A percentile compares a stretch with the other conserved stretches of the same genome.
phyloP scores from a whole-genome alignment of 179 eudicot species.

The Camellia oleifera region DNA sequence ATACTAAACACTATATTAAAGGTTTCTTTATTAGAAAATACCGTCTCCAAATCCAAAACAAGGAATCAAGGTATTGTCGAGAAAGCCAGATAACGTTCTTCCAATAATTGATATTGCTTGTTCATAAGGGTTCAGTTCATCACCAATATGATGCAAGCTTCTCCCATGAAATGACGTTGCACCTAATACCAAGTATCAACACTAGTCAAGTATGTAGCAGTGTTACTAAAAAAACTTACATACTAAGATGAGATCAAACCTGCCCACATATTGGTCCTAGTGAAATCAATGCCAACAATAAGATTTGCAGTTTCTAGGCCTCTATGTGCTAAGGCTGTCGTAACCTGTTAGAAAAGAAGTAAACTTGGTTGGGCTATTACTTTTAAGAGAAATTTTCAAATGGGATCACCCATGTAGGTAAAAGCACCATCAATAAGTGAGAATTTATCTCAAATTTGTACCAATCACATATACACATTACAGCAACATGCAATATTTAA shows the following conservation, averaged over 20 bases:
- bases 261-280: constrained; percentile 79
- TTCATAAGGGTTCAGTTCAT: constrained; percentile 9
- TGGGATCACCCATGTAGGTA: no score
- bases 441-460: no score
- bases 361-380: no score
- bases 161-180: not conserved
- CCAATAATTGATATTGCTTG: constrained; percentile 15
- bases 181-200: not conserved
- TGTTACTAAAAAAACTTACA: not conserved
- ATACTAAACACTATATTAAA: not conserved
- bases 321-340: constrained; percentile 74
- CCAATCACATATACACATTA: no score
- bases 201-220: not conserved
- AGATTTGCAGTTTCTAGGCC: constrained; percentile 93
- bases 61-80: constrained; percentile 12
- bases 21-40: not conserved
- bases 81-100: not conserved
- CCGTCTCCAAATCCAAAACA: constrained; percentile 19
- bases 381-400: no score
- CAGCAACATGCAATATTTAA: no score
- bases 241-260: not conserved
- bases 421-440: not conserved
- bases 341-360: constrained; percentile 42
- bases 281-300: constrained; percentile 91
- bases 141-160: not conserved